Conservation (phyloP, 305 asterid species). For the Coffea humblotiana region DNA sequence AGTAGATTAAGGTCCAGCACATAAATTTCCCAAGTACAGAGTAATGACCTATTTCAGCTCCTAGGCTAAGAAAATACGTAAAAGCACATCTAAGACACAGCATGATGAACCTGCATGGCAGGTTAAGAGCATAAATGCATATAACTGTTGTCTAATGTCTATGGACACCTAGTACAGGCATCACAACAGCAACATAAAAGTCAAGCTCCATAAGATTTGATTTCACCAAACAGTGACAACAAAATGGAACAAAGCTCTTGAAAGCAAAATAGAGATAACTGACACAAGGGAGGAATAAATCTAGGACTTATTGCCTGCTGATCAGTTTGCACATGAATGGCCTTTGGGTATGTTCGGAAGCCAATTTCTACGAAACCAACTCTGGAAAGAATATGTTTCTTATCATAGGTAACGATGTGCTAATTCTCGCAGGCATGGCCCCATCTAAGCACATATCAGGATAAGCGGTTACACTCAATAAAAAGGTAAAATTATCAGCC, state of each 20-base stretch:
- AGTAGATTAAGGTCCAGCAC: no score
- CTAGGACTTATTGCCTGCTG: neutral
- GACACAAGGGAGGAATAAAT: neutral
- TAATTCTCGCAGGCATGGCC: no score
- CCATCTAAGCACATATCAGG: no score
- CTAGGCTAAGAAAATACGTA: neutral
- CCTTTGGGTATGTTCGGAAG: neutral
- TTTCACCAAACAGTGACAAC: neutral
- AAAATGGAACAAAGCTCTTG: neutral
- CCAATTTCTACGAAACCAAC: neutral
- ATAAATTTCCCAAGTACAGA: no score
- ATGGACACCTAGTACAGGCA: neutral
- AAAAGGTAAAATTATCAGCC: neutral
- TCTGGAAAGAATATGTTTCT: neutral
- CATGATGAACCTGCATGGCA: neutral
- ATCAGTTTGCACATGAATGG: neutral
- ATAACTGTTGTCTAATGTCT: neutral
- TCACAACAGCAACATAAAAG: neutral
- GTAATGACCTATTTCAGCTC: neutral
- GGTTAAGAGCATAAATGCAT: neutral
- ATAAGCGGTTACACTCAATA: neutral
- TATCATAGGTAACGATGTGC: no score
- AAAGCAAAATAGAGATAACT: neutral
- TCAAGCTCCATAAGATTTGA: neutral
- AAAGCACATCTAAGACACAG: neutral